Evolutionary conservation across 163 green algal species (phyloP).

Genomic region (Scenedesmus sp.): DNA sequence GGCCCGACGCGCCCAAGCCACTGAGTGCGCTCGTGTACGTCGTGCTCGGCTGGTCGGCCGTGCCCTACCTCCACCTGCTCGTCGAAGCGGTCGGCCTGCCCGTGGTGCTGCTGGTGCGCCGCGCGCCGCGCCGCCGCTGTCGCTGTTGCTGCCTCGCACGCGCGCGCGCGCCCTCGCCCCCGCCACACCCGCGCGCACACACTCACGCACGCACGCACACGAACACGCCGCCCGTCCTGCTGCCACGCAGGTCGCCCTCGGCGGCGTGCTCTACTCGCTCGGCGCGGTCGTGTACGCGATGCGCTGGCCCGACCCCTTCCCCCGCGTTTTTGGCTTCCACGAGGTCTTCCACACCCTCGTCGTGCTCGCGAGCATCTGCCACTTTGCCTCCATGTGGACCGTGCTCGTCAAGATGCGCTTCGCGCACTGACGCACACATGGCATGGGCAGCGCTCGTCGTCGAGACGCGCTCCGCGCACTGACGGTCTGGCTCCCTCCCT

Average conservation of each 20-base stretch:
- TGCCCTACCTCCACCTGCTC: slow-evolving; percentile 25
- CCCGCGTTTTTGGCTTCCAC: slow-evolving; percentile 23
- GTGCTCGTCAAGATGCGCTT: slow-evolving; percentile 29
- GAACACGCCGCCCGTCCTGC: too few species aligned
- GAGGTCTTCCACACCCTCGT: slow-evolving; percentile 41
- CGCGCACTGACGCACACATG: too few species aligned
- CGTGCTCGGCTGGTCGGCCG: slow-evolving; percentile 4
- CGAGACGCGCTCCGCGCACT: too few species aligned
- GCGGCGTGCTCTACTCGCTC: slow-evolving; percentile 24
- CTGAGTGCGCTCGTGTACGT: slow-evolving; percentile 1
- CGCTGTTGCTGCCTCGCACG: too few species aligned
- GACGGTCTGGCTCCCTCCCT: too few species aligned
- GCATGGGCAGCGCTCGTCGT: too few species aligned
- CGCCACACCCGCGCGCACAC: too few species aligned
- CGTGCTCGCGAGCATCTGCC: slow-evolving; percentile 25
- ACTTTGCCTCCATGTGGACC: slow-evolving; percentile 17
- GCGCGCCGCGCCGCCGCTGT: too few species aligned
- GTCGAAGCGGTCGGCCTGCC: neutral
- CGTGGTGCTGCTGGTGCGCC: slow-evolving; percentile 27
- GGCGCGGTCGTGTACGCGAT: slow-evolving; percentile 26
- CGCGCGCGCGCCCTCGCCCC: too few species aligned
- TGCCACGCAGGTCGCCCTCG: neutral
- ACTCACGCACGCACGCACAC: too few species aligned
- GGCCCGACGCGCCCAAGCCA: slow-evolving; percentile 12
- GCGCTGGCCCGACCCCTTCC: slow-evolving; percentile 18